These are phyloP conservation scores for Thyridium curvatum DNA, from an alignment of 2,329 filamentous ascomycete species.

Conservation along the genomic window DNA sequence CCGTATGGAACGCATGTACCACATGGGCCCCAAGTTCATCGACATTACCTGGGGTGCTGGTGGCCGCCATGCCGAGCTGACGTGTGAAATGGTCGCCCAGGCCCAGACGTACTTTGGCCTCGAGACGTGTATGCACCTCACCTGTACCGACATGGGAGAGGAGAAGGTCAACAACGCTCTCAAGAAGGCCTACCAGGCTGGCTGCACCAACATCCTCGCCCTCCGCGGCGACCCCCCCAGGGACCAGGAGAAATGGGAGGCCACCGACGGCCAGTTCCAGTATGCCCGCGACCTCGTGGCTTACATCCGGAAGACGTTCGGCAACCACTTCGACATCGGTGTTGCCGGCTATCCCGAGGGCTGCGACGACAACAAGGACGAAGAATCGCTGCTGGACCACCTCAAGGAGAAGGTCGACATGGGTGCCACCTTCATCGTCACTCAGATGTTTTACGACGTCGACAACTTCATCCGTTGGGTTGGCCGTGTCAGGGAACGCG, in stretches of 20 bases:
- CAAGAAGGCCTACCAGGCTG: conserved; percentile 81
- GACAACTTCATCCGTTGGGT: conserved; percentile 95
- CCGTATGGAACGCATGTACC: conserved; percentile 98
- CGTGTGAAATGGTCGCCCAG: conserved; percentile 94
- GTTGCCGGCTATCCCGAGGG: conserved; percentile 96
- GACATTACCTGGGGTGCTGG: conserved; percentile 98
- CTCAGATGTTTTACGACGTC: conserved; percentile 99
- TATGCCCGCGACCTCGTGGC: conserved; percentile 83
- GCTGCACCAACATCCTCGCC: conserved; percentile 95
- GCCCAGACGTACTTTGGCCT: conserved; percentile 92
- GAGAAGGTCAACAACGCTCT: conserved; percentile 88
- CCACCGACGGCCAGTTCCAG: conserved; percentile 76
- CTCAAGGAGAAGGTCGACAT: conserved; percentile 96
- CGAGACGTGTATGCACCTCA: conserved; percentile 98
- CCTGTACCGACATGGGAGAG: conserved; percentile 95
- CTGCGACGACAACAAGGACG: conserved; percentile 85
- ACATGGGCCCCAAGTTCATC: conserved; percentile 88
- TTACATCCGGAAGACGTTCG: conserved; percentile 73
- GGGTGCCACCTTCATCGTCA: conserved; percentile 89
- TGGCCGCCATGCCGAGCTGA: conserved; percentile 83
- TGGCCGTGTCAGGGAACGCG: conserved; percentile 73
- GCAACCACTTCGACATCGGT: conserved; percentile 92
- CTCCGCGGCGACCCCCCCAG: conserved; percentile 88
- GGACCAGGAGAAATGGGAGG: conserved; percentile 84
- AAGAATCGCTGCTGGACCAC: conserved; percentile 80